Evolutionary conservation across 139 green algal species (phyloP).

Genomic region (Chlorella sp.): DNA sequence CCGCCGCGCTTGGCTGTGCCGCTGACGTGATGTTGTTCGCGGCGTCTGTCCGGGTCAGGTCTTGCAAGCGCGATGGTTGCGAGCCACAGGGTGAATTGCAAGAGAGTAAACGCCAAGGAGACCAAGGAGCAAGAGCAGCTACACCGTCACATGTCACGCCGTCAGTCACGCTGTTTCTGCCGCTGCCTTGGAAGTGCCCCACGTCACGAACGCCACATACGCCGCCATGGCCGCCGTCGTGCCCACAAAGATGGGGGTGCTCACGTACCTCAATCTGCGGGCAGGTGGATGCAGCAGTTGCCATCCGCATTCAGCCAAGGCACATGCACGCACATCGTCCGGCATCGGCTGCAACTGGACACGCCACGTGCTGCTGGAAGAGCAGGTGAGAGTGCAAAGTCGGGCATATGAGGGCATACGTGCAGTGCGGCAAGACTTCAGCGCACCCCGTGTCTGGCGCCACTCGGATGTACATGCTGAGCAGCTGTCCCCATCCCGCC

Average conservation of each 20-base stretch:
- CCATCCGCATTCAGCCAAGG: background rate
- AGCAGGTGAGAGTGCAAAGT: too few species aligned
- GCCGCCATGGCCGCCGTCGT: background rate
- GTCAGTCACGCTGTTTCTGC: too few species aligned
- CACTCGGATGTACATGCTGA: conserved; percentile 49
- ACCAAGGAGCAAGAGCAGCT: too few species aligned
- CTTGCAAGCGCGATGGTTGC: too few species aligned
- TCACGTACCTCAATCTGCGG: background rate
- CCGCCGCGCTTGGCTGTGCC: too few species aligned
- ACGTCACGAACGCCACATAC: background rate
- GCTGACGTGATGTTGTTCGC: too few species aligned
- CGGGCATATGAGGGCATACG: background rate
- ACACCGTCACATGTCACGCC: too few species aligned
- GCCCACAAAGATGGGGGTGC: background rate
- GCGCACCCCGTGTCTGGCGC: conserved; percentile 35
- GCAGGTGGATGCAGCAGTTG: background rate
- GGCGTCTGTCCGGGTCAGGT: too few species aligned
- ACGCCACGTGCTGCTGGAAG: background rate
- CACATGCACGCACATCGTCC: background rate
- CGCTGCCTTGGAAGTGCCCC: too few species aligned
- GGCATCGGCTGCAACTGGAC: background rate
- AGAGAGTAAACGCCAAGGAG: too few species aligned
- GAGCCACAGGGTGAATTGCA: too few species aligned
- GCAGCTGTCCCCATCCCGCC: conserved; percentile 66
- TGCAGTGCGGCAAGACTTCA: background rate